phyloP scores from a whole-genome alignment of 2,329 filamentous ascomycete species.

The Calonectria multiphialidica region DNA sequence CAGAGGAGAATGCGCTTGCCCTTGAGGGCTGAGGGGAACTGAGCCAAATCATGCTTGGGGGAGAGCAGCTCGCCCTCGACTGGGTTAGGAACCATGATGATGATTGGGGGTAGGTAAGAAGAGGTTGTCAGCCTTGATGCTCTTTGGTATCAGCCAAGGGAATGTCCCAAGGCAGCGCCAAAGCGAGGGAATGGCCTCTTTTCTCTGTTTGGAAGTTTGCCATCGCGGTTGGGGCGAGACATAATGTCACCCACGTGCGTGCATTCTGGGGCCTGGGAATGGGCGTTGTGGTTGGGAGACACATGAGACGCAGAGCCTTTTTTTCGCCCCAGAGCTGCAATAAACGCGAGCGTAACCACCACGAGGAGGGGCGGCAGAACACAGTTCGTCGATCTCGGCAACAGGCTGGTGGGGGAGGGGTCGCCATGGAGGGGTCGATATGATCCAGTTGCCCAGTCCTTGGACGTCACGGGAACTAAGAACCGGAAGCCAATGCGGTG shows the following conservation, averaged over 20 bases:
- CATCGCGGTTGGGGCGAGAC: slow-evolving; percentile 1
- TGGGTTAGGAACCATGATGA: slow-evolving; percentile 31
- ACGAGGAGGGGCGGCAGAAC: slow-evolving; percentile 46
- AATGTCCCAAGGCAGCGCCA: neutral
- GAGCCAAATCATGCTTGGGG: slow-evolving; percentile 53
- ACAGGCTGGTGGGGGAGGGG: slow-evolving; percentile 42
- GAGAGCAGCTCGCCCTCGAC: slow-evolving; percentile 19
- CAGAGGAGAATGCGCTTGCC: slow-evolving; percentile 75
- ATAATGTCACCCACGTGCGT: slow-evolving; percentile 44
- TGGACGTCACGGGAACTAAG: slow-evolving; percentile 24
- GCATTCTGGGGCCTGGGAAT: slow-evolving; percentile 30
- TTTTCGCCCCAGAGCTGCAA: slow-evolving; percentile 35
- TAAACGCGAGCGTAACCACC: slow-evolving; percentile 39
- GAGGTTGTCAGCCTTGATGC: slow-evolving; percentile 2
- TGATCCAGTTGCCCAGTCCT: slow-evolving; percentile 26
- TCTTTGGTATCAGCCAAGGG: neutral
- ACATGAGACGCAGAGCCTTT: slow-evolving; percentile 33
- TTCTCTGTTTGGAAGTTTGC: slow-evolving; percentile 34
- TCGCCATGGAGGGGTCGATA: slow-evolving; percentile 42
- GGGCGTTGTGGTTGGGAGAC: slow-evolving; percentile 15
- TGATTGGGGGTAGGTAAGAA: slow-evolving; percentile 14
- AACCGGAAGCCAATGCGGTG: slow-evolving; percentile 22
- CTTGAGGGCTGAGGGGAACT: slow-evolving; percentile 62
- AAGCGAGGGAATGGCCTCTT: slow-evolving; percentile 37
- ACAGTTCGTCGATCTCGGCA: slow-evolving; percentile 44